phyloP scores from a whole-genome alignment of 768 basidiomycete species.

The Hirschioporus abietinus region DNA sequence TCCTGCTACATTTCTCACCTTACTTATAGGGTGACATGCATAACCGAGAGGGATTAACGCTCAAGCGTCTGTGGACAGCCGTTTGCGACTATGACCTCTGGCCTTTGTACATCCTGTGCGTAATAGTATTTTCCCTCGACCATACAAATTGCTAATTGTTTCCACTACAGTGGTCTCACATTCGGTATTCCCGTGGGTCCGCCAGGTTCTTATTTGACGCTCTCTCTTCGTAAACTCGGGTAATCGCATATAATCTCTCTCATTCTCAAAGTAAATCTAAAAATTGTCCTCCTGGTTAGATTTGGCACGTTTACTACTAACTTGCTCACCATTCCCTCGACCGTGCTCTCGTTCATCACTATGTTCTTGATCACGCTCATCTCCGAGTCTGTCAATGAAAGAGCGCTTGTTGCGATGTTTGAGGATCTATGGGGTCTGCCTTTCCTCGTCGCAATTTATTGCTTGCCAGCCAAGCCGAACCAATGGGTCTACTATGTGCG shows the following conservation, averaged over 20 bases:
- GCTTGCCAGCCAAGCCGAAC: slow-evolving; percentile 41
- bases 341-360: slow-evolving; percentile 43
- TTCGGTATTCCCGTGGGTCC: slow-evolving; percentile 46
- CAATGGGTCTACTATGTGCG: slow-evolving; percentile 51
- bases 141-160: background rate
- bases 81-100: slow-evolving; percentile 60
- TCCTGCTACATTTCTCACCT: background rate
- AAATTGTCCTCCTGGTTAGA: slow-evolving; percentile 22
- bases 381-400: slow-evolving; percentile 48
- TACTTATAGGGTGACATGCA: slow-evolving; percentile 56
- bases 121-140: background rate
- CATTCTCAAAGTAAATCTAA: background rate
- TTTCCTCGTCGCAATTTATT: slow-evolving; percentile 52
- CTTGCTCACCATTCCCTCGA: slow-evolving; percentile 53
- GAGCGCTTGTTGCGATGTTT: slow-evolving; percentile 46
- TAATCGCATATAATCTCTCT: slow-evolving; percentile 12
- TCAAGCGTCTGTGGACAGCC: slow-evolving; percentile 46
- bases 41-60: slow-evolving; percentile 55
- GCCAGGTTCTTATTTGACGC: slow-evolving; percentile 51
- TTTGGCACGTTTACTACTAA: slow-evolving; percentile 61
- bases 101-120: slow-evolving; percentile 55
- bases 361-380: slow-evolving; percentile 46
- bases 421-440: slow-evolving; percentile 58
- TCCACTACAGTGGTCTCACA: slow-evolving; percentile 31
- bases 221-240: slow-evolving; percentile 51